A percentile compares a stretch with the other conserved stretches of the same genome.
Evolutionary conservation across 768 basidiomycete genomes (phyloP).

Genomic region (Steccherinum ochraceum): DNA sequence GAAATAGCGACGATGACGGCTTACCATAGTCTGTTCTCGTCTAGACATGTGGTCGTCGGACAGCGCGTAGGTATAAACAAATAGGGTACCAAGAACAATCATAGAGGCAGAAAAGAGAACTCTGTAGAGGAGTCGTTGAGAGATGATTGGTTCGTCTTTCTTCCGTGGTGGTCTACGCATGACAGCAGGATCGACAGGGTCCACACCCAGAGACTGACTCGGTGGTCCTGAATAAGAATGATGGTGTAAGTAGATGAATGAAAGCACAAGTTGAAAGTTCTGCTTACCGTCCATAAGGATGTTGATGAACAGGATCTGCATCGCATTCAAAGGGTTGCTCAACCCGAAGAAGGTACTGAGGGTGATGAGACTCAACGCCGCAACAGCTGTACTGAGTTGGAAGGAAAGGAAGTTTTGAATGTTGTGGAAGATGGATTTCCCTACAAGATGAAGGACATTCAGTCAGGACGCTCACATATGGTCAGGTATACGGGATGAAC

Average conservation of each 20-base stretch:
- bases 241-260: neutral
- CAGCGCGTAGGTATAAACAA: constrained; percentile 78
- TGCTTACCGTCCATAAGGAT: constrained; percentile 98
- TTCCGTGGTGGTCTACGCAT: constrained; percentile 92
- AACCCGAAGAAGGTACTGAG: constrained; percentile 86
- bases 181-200: constrained; percentile 89
- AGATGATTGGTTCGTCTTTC: constrained; percentile 89
- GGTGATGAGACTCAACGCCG: constrained; percentile 91
- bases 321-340: constrained; percentile 90
- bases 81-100: constrained; percentile 85
- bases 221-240: constrained; percentile 86
- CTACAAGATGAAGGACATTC: too few relatives aligned
- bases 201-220: constrained; percentile 92
- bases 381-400: constrained; percentile 96
- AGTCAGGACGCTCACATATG: constrained; percentile 7
- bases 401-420: constrained; percentile 98
- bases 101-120: constrained; percentile 92
- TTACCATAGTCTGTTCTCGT: constrained; percentile 94
- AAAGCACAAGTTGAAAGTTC: constrained; percentile 13
- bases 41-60: constrained; percentile 78
- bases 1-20: constrained; percentile 17
- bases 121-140: constrained; percentile 59
- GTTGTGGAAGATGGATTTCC: constrained; percentile 98
- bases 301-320: constrained; percentile 99
- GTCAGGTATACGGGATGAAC: too few relatives aligned